Base-by-base conservation (phyloP, 2,329 filamentous ascomycete species). In the Aspergillus sp. region DNA sequence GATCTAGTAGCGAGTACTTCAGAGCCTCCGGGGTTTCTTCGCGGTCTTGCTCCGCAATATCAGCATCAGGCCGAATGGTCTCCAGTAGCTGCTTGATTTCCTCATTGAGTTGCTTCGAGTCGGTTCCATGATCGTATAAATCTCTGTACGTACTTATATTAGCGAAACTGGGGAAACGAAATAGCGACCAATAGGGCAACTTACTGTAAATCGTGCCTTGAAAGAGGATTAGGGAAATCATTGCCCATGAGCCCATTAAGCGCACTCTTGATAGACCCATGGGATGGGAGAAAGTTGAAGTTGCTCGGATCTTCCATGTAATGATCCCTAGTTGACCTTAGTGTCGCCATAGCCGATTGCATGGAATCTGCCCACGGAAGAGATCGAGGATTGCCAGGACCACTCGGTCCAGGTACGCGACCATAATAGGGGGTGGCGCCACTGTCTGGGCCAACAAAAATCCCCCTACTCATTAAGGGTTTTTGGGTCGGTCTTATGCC, bases 21-120 rank as follows among this genome's bases (percentile, higher is more conserved):
- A 96, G 83, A 1, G 82, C 87, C 43, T 83, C 81, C 0, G 91
- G 91, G 0, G 89, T 91, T 23, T 84, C 84, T 57, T 89, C 85
- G 15, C 88, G 83, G 52, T 86, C 80, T 55, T 87, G 81, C 27
- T 80, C 78, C 0, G 83, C 79, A 12, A 88, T 80, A 6, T 89
- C 86, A 66, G 86, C 82, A 65, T 93, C 90, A 0, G 89, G 87
- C 21, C 86, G 82, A 62, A 93, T 92, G 60, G 90, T 91, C 45
- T 86, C 80, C 11, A 93, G 76, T 4, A 93, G 75, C 24, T 86
- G 81, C 62, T 89, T 84, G 56, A 93, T 84, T 66, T 92, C 88
- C 58, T 89, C 82, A n/a, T 82, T 75, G 3, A 81, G 83, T 56
- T 83, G 79, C 27, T 75, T 77, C 3, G 80, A 78, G 65, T 85